Conservation (phyloP, 495 filamentous ascomycete genomes). For the Amphirosellinia nigrospora region DNA sequence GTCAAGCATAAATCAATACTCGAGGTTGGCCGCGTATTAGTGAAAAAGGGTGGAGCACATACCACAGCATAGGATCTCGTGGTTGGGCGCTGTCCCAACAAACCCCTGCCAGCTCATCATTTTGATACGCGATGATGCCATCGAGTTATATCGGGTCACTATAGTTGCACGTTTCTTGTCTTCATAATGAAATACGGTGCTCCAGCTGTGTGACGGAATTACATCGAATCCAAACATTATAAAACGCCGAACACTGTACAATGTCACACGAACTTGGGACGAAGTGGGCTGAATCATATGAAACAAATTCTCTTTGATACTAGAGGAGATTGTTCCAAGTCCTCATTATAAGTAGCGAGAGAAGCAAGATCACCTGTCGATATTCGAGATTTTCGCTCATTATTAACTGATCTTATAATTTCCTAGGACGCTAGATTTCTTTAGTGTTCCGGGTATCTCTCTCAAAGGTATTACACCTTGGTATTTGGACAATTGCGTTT, state of each 20-base stretch:
- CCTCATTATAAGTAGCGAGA: not conserved
- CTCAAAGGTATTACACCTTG: not conserved
- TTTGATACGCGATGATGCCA: slow-evolving; percentile 11
- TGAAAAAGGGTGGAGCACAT: not conserved
- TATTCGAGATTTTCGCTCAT: not conserved
- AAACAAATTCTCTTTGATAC: too few relatives aligned
- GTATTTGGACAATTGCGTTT: not conserved
- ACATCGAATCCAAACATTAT: not conserved
- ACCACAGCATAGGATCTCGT: not conserved
- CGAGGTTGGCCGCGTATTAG: not conserved
- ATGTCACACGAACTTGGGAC: not conserved
- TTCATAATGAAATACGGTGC: not conserved
- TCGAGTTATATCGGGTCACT: not conserved
- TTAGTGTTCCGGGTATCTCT: not conserved
- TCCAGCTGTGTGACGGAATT: not conserved
- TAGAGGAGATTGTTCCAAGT: not conserved
- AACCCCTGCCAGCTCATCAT: slow-evolving; percentile 18
- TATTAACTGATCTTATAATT: not conserved
- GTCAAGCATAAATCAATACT: not conserved
- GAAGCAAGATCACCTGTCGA: not conserved
- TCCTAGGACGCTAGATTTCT: not conserved
- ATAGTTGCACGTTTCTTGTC: not conserved
- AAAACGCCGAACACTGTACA: not conserved
- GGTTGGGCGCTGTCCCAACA: not conserved
- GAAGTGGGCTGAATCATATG: too few relatives aligned